These are phyloP conservation scores for Fomes fomentarius DNA, from an alignment of 1,284 basidiomycete species.

Conservation along the genomic window DNA sequence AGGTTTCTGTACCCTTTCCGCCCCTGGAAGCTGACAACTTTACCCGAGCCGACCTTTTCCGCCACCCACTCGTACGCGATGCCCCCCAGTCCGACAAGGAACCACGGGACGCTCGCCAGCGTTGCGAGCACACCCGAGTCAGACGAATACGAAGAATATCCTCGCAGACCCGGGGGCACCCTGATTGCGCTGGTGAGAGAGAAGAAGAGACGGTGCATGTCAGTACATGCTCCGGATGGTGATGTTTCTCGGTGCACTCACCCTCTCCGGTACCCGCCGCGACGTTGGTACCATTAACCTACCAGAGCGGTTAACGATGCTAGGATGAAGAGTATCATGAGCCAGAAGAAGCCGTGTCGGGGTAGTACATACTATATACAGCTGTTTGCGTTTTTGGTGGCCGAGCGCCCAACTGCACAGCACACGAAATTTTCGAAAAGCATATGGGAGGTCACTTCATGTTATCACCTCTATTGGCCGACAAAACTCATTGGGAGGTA, in stretches of 20 bases:
- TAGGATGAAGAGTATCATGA: slow-evolving; percentile 73
- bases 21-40: slow-evolving; percentile 52
- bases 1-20: slow-evolving; percentile 80
- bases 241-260: slow-evolving; percentile 40
- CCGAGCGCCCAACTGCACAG: too few relatives aligned
- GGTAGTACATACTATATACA: too few relatives aligned
- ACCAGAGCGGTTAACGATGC: slow-evolving; percentile 74
- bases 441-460: too few relatives aligned
- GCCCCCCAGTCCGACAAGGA: slow-evolving; percentile 75
- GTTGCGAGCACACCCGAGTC: slow-evolving; percentile 65
- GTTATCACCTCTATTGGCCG: too few relatives aligned
- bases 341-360: slow-evolving; percentile 78
- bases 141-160: slow-evolving; percentile 46
- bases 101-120: slow-evolving; percentile 86
- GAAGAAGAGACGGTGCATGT: too few relatives aligned
- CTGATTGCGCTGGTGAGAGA: slow-evolving; percentile 70
- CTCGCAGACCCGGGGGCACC: slow-evolving; percentile 54
- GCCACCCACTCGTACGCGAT: slow-evolving; percentile 70
- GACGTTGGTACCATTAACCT: slow-evolving; percentile 80
- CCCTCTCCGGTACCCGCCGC: slow-evolving; percentile 73
- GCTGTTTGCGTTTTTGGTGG: too few relatives aligned
- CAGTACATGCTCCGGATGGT: slow-evolving; percentile 2
- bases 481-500: too few relatives aligned
- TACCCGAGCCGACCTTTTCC: slow-evolving; percentile 46
- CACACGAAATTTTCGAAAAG: too few relatives aligned